Percentiles rank a stretch among this genome's conserved stretches.
These are phyloP conservation scores for Fusarium clavum DNA, from an alignment of 2,329 filamentous ascomycete species.

Conservation along the genomic window DNA sequence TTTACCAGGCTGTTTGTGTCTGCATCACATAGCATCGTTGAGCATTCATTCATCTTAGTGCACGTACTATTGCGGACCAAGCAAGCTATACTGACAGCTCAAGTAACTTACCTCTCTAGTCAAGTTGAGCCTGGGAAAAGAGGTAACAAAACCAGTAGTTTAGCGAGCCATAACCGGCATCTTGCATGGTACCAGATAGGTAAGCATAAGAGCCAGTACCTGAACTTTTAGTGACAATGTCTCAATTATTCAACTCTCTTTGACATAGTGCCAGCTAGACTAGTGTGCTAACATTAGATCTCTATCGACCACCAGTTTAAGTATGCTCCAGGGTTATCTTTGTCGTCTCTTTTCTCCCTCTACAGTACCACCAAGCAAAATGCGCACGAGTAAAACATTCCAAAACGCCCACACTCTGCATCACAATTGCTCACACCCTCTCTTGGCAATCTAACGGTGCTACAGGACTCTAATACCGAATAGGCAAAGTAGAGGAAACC, in stretches of 20 bases:
- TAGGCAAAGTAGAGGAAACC: slow-evolving; percentile 18
- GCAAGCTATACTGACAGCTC: slow-evolving; percentile 9
- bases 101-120: not conserved
- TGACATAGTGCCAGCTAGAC: not conserved
- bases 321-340: not conserved
- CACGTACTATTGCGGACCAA: not conserved
- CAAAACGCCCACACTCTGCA: slow-evolving; percentile 29
- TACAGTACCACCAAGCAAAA: slow-evolving; percentile 14
- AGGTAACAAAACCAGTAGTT: slow-evolving; percentile 13
- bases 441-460: slow-evolving; percentile 32
- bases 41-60: slow-evolving; percentile 21
- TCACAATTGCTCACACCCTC: slow-evolving; percentile 21
- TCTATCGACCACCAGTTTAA: slow-evolving; percentile 18
- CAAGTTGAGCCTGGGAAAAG: slow-evolving; percentile 21
- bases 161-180: slow-evolving; percentile 9
- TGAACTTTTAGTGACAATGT: slow-evolving; percentile 15
- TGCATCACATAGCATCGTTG: slow-evolving; percentile 22
- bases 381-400: slow-evolving; percentile 22
- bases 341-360: slow-evolving; percentile 37
- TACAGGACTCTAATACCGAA: slow-evolving; percentile 29
- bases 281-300: slow-evolving; percentile 4
- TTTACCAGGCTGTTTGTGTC: slow-evolving; percentile 1
- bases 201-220: slow-evolving; percentile 9
- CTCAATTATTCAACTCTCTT: slow-evolving; percentile 8
- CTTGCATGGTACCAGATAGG: slow-evolving; percentile 15